A percentile compares a stretch with the other conserved stretches of the same genome.
phyloP scores from a whole-genome alignment of 1,284 basidiomycete species.

The Malassezia equina region DNA sequence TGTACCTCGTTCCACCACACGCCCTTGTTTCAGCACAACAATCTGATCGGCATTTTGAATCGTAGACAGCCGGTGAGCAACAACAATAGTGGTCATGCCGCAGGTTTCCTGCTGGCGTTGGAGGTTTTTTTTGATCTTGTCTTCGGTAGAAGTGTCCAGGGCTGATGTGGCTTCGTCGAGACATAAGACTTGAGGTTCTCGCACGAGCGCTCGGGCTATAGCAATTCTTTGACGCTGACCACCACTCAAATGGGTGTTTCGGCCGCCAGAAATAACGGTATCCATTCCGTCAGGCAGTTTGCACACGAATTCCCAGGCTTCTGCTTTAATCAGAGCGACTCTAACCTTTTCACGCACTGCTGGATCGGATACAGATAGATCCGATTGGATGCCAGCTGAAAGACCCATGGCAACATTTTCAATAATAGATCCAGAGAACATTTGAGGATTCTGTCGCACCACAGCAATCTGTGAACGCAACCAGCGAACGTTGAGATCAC shows the following conservation, averaged over 20 bases:
- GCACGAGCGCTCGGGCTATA: slow-evolving; percentile 41
- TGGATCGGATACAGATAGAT: slow-evolving; percentile 5
- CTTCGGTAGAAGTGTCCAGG: slow-evolving; percentile 41
- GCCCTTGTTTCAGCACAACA: slow-evolving; percentile 34
- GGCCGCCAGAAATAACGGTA: slow-evolving; percentile 47
- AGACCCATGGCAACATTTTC: slow-evolving; percentile 45
- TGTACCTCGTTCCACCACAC: slow-evolving; percentile 36
- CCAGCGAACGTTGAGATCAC: slow-evolving; percentile 49
- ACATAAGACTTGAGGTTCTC: slow-evolving; percentile 35
- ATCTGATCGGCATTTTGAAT: slow-evolving; percentile 43
- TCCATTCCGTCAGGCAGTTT: slow-evolving; percentile 48
- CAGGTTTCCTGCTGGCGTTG: slow-evolving; percentile 34
- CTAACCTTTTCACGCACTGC: slow-evolving; percentile 41
- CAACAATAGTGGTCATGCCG: slow-evolving; percentile 41
- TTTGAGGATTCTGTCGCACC: slow-evolving; percentile 50
- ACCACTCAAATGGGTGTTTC: slow-evolving; percentile 43
- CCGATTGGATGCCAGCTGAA: slow-evolving; percentile 20
- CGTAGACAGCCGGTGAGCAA: slow-evolving; percentile 45
- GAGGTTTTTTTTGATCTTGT: slow-evolving; percentile 34
- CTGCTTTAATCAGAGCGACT: slow-evolving; percentile 44
- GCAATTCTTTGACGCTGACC: slow-evolving; percentile 45
- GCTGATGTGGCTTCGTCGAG: slow-evolving; percentile 45
- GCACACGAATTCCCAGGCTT: slow-evolving; percentile 50
- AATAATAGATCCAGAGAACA: slow-evolving; percentile 41
- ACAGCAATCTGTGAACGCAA: slow-evolving; percentile 50